Conservation (phyloP, 73 alveolate genomes). For the Tetrahymena elliotti region DNA sequence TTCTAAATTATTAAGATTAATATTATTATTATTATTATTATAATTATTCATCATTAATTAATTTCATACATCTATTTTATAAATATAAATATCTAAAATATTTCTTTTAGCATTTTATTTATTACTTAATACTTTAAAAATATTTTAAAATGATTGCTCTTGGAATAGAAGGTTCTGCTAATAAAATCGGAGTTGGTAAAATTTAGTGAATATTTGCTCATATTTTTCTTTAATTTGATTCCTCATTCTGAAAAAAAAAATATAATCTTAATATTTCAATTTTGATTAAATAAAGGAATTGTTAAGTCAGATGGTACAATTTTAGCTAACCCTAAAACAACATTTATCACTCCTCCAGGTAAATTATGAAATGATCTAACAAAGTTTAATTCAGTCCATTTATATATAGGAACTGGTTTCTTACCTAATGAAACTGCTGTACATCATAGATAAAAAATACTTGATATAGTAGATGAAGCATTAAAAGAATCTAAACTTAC, state of each 20-base stretch:
- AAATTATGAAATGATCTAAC: background rate
- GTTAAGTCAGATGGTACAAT: conserved; percentile 87
- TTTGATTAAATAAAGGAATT: conserved; percentile 38
- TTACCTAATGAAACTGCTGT: conserved; percentile 95
- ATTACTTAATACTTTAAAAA: background rate
- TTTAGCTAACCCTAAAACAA: conserved; percentile 90
- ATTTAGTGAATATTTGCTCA: no score
- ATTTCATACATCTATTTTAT: background rate
- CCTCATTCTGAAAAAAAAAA: no score
- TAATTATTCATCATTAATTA: background rate
- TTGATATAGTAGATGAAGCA: conserved; percentile 79
- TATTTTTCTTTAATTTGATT: no score
- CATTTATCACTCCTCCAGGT: conserved; percentile 96
- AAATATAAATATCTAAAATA: background rate
- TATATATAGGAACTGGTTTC: conserved; percentile 75
- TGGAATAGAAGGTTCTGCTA: conserved; percentile 93
- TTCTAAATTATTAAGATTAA: background rate
- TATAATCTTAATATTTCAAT: background rate
- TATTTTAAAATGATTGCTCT: conserved; percentile 41
- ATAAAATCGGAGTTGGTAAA: conserved; percentile 67
- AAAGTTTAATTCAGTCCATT: background rate
- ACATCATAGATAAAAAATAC: conserved; percentile 87
- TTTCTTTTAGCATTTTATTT: background rate
- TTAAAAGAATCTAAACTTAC: conserved; percentile 72
- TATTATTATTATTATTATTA: no score